phyloP scores from a whole-genome alignment of 2,329 filamentous ascomycete species.

The Xylariaceae sp. region DNA sequence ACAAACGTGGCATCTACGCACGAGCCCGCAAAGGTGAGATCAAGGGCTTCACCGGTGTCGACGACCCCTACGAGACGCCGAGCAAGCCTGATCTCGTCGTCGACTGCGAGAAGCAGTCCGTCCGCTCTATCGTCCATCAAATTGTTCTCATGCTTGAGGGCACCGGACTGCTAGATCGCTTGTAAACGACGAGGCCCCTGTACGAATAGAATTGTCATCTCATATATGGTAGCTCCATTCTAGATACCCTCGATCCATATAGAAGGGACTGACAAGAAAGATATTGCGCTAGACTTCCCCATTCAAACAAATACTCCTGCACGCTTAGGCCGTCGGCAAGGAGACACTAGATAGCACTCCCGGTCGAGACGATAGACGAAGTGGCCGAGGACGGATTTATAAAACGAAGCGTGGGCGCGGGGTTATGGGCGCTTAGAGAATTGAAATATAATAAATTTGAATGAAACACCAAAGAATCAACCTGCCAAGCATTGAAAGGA shows the following conservation, averaged over 20 bases:
- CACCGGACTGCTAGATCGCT: conserved; percentile 81
- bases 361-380: neutral
- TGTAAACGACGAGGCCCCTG: conserved; percentile 45
- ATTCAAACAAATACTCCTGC: neutral
- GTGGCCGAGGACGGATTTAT: neutral
- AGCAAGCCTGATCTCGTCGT: conserved; percentile 83
- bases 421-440: conserved; percentile 18
- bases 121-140: conserved; percentile 94
- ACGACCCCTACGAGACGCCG: conserved; percentile 93
- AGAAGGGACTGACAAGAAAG: conserved; percentile 9
- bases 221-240: conserved; percentile 14
- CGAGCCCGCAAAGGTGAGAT: conserved; percentile 87
- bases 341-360: conserved; percentile 4
- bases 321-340: neutral
- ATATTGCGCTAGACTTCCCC: conserved; percentile 14
- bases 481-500: conserved; percentile 5
- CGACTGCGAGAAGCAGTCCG: conserved; percentile 83
- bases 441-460: conserved; percentile 18
- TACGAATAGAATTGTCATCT: conserved; percentile 2
- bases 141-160: conserved; percentile 93
- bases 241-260: conserved; percentile 17
- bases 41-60: conserved; percentile 97
- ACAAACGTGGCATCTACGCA: conserved; percentile 89
- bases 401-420: neutral
- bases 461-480: conserved; percentile 8